Evolutionary conservation across 208 protist genomes (phyloP), one percentile per base, ranked within the genome.

Genomic region (Porcisia hertigi): DNA sequence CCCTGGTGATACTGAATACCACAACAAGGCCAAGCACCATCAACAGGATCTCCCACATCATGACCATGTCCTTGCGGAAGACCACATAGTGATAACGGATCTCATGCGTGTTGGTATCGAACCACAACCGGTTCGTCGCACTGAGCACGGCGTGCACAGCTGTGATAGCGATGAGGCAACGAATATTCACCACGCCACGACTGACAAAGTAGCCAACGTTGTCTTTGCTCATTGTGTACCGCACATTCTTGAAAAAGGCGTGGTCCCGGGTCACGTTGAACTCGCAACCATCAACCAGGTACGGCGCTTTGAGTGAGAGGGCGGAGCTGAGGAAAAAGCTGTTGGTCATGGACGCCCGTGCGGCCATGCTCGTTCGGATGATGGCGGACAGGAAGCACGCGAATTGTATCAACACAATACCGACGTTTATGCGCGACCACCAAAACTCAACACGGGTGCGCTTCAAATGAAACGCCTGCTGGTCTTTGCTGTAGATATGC

Each of bases 401-500:
- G 59, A 95, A 63, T 62, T 97, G 91, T 59, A 90, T 69, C 34
- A 85, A 76, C 16, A 91, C 80, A 23, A 89, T 67, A 8, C 94
- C 45, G 14, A 84, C 87, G 75, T 94, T 93, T 36, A 83, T 12
- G 23, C 90, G 86, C 4, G 86, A 83, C 72, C 94, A 88, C 85
- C 85, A 94, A 69, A 76, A 89, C 78, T 97, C 91, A 16, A 70
- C 75, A 55, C 55, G 52, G 14, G 91, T 94, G 62, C 93, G 91
- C 39, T 79, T 58, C 36, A 94, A 69, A 70, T 94, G 91, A 69
- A 92, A 92, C 11, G 85, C 82, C 76, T 92, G 89, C 78, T 97
- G 93, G 55, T 96, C 90, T 59, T 88, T 94, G 69, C 89, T 84
- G 75, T 91, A 96, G 63, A 97, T 87, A 81, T 95, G 86, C 93